phyloP scores from a whole-genome alignment of 108 stramenopile genomes.

The Conticribra weissflogii region DNA sequence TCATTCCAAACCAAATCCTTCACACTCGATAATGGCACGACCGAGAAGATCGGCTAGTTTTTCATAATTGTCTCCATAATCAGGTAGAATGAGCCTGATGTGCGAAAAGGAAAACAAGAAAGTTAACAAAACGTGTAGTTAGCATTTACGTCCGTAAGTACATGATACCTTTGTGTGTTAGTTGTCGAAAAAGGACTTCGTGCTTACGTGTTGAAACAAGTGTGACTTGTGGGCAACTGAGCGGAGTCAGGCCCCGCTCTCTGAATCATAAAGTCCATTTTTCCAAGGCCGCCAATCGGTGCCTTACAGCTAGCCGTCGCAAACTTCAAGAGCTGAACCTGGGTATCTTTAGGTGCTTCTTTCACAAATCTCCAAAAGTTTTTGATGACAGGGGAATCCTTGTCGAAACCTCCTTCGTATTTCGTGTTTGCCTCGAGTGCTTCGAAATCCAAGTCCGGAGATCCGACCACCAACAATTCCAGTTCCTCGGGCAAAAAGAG shows the following conservation, averaged over 20 bases:
- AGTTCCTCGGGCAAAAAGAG: constrained; percentile 87
- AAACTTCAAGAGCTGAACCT: constrained; percentile 89
- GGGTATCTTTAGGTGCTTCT: constrained; percentile 47
- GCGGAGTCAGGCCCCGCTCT: constrained; percentile 88
- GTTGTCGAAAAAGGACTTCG: neutral
- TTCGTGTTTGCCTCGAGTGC: constrained; percentile 70
- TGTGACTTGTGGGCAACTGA: constrained; percentile 89
- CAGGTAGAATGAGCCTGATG: constrained; percentile 50
- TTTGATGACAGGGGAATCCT: constrained; percentile 58
- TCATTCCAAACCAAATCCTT: constrained; percentile 80
- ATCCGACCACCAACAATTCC: constrained; percentile 87
- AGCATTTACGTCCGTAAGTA: neutral
- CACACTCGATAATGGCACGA: constrained; percentile 77
- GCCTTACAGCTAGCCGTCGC: constrained; percentile 85
- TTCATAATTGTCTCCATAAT: constrained; percentile 70
- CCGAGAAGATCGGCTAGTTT: constrained; percentile 60
- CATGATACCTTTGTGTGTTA: no score
- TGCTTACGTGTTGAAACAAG: constrained; percentile 93
- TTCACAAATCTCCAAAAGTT: constrained; percentile 86
- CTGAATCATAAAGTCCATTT: constrained; percentile 88
- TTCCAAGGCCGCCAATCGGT: constrained; percentile 91
- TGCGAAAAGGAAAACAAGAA: no score
- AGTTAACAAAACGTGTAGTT: no score
- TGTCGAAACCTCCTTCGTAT: constrained; percentile 84
- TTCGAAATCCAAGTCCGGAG: constrained; percentile 83